Conservation (phyloP, 2,329 filamentous ascomycete species). For the Venturia effusa region DNA sequence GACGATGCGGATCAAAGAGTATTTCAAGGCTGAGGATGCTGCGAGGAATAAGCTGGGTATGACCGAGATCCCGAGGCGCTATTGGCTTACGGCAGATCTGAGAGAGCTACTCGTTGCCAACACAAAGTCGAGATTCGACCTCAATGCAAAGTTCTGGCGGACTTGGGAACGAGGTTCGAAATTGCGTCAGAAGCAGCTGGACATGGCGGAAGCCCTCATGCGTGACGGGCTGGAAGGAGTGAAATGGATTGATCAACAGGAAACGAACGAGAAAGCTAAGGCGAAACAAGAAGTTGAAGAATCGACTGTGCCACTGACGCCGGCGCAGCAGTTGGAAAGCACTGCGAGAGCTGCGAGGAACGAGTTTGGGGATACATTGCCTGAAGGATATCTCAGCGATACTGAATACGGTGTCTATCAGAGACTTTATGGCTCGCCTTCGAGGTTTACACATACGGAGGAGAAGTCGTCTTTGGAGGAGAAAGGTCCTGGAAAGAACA, state of each 20-base stretch:
- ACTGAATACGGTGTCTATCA: conserved; percentile 69
- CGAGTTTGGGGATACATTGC: conserved; percentile 66
- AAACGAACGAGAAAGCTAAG: background rate
- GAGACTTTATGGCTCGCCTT: conserved; percentile 67
- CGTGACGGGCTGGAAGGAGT: no score
- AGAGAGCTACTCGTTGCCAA: no score
- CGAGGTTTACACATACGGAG: conserved; percentile 49
- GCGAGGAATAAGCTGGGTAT: no score
- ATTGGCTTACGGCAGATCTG: no score
- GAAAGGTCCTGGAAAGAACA: conserved; percentile 26
- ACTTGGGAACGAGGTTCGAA: no score
- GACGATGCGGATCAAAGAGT: no score
- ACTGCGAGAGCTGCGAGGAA: conserved; percentile 50
- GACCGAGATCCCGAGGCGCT: no score
- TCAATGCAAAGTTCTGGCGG: no score
- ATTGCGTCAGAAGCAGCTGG: no score
- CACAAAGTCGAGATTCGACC: no score
- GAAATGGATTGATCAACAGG: background rate
- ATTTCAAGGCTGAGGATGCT: no score
- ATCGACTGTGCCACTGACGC: background rate
- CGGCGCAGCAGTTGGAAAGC: background rate
- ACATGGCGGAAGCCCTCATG: no score
- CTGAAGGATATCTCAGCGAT: conserved; percentile 55
- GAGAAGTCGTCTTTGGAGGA: conserved; percentile 43
- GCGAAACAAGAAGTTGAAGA: background rate